Base-by-base conservation (phyloP, 306 rosid genomes). In the Inga laurina region DNA sequence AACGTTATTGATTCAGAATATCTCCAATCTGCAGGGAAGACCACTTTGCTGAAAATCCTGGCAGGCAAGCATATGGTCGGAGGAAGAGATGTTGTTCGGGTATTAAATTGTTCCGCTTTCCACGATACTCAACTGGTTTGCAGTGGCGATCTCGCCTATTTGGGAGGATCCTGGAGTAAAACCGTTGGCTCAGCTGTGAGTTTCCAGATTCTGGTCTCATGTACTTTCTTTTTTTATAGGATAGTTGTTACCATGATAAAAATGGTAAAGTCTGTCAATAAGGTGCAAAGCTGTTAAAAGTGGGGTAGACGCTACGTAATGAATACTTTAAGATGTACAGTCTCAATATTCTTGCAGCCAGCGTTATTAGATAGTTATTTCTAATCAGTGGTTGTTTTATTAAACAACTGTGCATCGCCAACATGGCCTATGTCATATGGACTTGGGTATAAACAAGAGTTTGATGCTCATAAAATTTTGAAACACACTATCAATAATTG, bases 51-150 rank as follows among this genome's bases (percentile, higher is more conserved):
- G 82, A 96, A 94, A 91, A 94, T 94, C 84, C 72, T 94, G 43
- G 98, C 93, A 2, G 98, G 97, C 52, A 96, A 89, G 87, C 97
- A 96, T 62, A 92, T 94, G 99, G 99, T 96, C 71, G 99, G 98
- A 82, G 99, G 97, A 64, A 88, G 91, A 88, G 94, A 96, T 57
- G 99, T 96, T 62, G 98, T 96, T n/a, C 91, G 88, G 19, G 99
- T 96, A 54, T 86, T 96, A 74, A 91, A 87, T 76, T 54, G 85
- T 75, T 96, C 98, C 0, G 98, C 99, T 48, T 96, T 96, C 82
- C 99, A 96, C 43, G 99, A 96, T 80, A 96, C 93, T 39, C 88
- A 83, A 59, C 91, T 96, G 65, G 98, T 96, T 74, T 96, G 98
- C 76, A 78, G 90, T 77, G 98, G 98, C 8, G 97, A 96, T 84